Base-by-base conservation (phyloP, 2,329 filamentous ascomycete genomes). In the Pseudopithomyces maydicus region DNA sequence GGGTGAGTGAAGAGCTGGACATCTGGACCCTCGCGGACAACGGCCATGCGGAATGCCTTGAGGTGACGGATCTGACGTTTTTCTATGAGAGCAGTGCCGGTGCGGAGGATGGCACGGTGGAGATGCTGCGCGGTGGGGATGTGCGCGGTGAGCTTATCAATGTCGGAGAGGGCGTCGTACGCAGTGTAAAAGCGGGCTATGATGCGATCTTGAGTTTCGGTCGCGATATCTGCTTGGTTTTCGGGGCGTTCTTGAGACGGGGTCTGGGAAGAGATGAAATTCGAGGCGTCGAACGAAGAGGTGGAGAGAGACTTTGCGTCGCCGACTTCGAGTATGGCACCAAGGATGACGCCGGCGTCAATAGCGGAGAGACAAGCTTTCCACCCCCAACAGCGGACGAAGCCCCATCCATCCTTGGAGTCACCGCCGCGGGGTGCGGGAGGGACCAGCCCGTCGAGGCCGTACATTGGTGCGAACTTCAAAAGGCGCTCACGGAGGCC, bases 331-430 rank as follows among this genome's bases (percentile, higher is more conserved):
- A 99, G 85, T 46, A 99, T 89, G 15, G 94, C 92, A 51, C 92
- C 92, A 19, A 98, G 85, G 29, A 98, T 88, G 15, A 97, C 91
- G n/a, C 91, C 92, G 0, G 97, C 92, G 73, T 99, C 95, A 47
- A 94, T 90, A 6, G 95, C 95, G 59, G 91, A 96, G 23, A 98
- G 82, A 48, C 94, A 97, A 0, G 93, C 94, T 73, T 93, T 90
- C 93, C 93, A 99, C 11, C 95, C 95, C 95, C 95, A 99, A 72
- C 92, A 96, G 56, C 93, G 86, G 17, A 98, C 94, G 71, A 98
- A 99, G 0, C 95, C 94, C 94, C 94, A 98, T 11, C 92, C 93
- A 74, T 97, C 92, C 71, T 94, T 94, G 45, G 87, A 86, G 20
- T 89, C 88, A 17, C 83, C 88, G 51, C 87, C 85, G 62, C 86